These are phyloP conservation scores for Mycena capillaripes DNA, from an alignment of 768 basidiomycete species.

Conservation along the genomic window DNA sequence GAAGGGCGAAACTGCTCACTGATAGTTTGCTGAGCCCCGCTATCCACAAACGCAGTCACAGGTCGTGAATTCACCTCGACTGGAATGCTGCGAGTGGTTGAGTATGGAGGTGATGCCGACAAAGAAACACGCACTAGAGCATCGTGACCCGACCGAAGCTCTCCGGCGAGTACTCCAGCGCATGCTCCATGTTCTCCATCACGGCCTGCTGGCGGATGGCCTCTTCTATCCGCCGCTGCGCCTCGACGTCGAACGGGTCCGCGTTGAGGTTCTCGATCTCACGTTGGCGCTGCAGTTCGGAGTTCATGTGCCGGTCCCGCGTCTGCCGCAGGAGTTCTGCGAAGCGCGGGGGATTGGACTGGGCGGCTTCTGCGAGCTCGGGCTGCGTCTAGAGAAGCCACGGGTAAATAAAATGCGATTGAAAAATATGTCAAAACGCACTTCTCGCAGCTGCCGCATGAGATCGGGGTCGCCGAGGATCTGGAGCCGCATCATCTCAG, in stretches of 20 bases:
- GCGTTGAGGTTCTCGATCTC: conserved; percentile 82
- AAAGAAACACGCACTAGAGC: conserved; percentile 82
- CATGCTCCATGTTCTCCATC: conserved; percentile 93
- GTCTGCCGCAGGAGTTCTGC: conserved; percentile 78
- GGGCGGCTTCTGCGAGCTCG: conserved; percentile 82
- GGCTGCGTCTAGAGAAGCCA: conserved; percentile 82
- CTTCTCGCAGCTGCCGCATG: conserved; percentile 81
- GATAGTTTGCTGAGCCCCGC: conserved; percentile 97
- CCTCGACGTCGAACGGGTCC: conserved; percentile 93
- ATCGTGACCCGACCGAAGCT: conserved; percentile 94
- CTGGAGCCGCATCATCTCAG: conserved; percentile 93
- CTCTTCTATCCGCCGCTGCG: conserved; percentile 94
- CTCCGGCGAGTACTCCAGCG: conserved; percentile 94
- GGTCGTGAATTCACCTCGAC: conserved; percentile 93
- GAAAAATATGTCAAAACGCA: conserved; percentile 48
- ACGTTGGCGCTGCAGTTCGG: conserved; percentile 69
- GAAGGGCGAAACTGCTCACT: conserved; percentile 66
- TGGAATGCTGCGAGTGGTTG: conserved; percentile 71
- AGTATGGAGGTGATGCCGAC: background rate
- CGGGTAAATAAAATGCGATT: conserved; percentile 13
- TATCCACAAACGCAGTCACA: conserved; percentile 98
- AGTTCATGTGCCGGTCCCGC: conserved; percentile 64
- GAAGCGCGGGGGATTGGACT: conserved; percentile 79
- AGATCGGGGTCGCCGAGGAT: conserved; percentile 86
- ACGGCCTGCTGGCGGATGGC: conserved; percentile 91